Conservation (phyloP, 805 yeast genomes). For the Barnettozyma populi region DNA sequence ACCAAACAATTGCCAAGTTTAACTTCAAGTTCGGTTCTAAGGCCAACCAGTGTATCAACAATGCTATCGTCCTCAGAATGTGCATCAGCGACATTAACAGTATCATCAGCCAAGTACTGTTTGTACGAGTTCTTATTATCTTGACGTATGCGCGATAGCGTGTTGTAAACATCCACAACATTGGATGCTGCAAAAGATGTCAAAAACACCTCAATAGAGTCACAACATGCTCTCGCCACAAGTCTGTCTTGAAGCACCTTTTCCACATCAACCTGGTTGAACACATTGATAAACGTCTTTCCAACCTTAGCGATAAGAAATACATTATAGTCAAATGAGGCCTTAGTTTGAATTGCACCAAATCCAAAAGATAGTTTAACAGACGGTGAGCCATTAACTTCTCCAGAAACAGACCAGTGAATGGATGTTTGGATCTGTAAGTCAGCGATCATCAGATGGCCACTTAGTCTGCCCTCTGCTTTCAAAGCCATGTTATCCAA, state of each 20-base stretch:
- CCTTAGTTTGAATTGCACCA: constrained; percentile 48
- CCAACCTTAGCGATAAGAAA: constrained; percentile 60
- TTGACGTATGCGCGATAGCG: constrained; percentile 63
- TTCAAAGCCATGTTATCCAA: constrained; percentile 44
- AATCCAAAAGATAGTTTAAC: constrained; percentile 58
- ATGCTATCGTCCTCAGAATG: constrained; percentile 15
- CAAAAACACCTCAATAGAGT: constrained; percentile 52
- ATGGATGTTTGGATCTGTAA: constrained; percentile 59
- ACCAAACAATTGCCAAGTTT: constrained; percentile 48
- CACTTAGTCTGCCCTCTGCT: constrained; percentile 80
- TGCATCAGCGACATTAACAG: constrained; percentile 15
- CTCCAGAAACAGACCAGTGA: constrained; percentile 55
- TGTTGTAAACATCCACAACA: constrained; percentile 68
- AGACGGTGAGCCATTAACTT: constrained; percentile 52
- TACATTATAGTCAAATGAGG: constrained; percentile 80
- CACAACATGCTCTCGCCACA: constrained; percentile 44
- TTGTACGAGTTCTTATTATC: constrained; percentile 69
- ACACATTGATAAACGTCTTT: constrained; percentile 47
- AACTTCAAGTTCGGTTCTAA: constrained; percentile 67
- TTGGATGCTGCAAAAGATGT: constrained; percentile 87
- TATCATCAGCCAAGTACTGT: constrained; percentile 58
- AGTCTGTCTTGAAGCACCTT: constrained; percentile 54
- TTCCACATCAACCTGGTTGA: constrained; percentile 55
- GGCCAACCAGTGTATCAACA: constrained; percentile 27
- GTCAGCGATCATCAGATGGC: constrained; percentile 46